A percentile compares a stretch with the other conserved stretches of the same genome.
Conservation (phyloP, 257 asterid species). For the Jasminum sambac region DNA sequence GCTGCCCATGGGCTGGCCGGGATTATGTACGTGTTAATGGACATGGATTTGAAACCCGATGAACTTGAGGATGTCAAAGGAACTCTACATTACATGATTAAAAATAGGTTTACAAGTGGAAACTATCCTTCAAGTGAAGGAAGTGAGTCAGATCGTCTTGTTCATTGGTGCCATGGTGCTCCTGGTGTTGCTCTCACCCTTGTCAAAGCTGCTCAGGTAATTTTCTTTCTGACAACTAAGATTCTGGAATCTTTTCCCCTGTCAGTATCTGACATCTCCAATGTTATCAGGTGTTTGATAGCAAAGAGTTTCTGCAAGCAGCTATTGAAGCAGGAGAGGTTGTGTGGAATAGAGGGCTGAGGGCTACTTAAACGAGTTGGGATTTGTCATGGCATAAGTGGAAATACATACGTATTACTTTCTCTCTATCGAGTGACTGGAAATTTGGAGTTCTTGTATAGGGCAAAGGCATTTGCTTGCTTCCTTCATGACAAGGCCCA, state of each 20-base stretch:
- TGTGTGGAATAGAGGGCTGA: constrained; percentile 78
- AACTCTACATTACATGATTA: constrained; percentile 63
- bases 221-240: not conserved
- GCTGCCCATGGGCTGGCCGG: constrained; percentile 93
- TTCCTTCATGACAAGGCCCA: constrained; percentile 62
- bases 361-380: constrained; percentile 88
- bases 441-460: constrained; percentile 56
- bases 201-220: constrained; percentile 74
- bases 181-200: constrained; percentile 79
- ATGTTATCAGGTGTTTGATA: constrained; percentile 54
- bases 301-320: constrained; percentile 68
- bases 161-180: constrained; percentile 96
- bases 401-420: constrained; percentile 73
- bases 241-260: not conserved
- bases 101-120: constrained; percentile 69
- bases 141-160: constrained; percentile 63
- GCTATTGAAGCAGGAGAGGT: constrained; percentile 74
- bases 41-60: constrained; percentile 68
- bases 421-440: constrained; percentile 72
- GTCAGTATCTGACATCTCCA: constrained; percentile 6
- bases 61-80: constrained; percentile 67
- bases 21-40: constrained; percentile 66
- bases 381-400: constrained; percentile 79
- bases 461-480: constrained; percentile 75
- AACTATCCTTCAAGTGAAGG: constrained; percentile 84